Evolutionary conservation across 1,284 basidiomycete genomes (phyloP).

Genomic region (Puccinia horiana): DNA sequence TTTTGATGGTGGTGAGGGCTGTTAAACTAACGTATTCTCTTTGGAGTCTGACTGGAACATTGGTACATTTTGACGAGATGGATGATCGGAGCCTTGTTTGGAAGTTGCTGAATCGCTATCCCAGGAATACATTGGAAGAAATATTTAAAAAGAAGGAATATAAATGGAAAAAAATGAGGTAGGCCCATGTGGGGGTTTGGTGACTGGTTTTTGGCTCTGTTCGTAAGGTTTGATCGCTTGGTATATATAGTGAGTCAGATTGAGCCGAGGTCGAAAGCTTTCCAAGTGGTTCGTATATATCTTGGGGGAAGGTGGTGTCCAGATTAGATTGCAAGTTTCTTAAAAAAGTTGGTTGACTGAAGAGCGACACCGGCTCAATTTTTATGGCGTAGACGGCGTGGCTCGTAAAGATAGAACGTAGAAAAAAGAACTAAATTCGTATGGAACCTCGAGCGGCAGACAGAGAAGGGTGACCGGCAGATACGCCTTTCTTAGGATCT

Average conservation of each 20-base stretch:
- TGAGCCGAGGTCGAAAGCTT: background rate
- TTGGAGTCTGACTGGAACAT: background rate
- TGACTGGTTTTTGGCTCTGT: background rate
- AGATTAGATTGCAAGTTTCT: background rate
- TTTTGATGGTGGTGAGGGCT: background rate
- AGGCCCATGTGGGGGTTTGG: background rate
- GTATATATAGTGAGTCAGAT: background rate
- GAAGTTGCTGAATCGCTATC: background rate
- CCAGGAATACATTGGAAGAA: background rate
- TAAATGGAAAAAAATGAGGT: background rate
- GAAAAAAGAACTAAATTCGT: background rate
- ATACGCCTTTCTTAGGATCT: background rate
- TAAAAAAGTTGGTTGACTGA: background rate
- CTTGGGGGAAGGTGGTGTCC: slow-evolving; percentile 3
- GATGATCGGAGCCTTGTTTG: background rate
- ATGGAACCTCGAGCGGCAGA: background rate
- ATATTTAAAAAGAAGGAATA: background rate
- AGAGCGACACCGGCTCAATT: background rate
- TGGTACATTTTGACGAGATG: background rate
- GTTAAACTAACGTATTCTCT: background rate
- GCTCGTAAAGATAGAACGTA: background rate
- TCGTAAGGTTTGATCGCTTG: slow-evolving; percentile 3
- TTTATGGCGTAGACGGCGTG: background rate
- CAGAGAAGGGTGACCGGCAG: background rate
- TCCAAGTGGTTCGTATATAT: background rate